Base-by-base conservation (phyloP, 352 stramenopile genomes). In the Globisporangium cederbergense region DNA sequence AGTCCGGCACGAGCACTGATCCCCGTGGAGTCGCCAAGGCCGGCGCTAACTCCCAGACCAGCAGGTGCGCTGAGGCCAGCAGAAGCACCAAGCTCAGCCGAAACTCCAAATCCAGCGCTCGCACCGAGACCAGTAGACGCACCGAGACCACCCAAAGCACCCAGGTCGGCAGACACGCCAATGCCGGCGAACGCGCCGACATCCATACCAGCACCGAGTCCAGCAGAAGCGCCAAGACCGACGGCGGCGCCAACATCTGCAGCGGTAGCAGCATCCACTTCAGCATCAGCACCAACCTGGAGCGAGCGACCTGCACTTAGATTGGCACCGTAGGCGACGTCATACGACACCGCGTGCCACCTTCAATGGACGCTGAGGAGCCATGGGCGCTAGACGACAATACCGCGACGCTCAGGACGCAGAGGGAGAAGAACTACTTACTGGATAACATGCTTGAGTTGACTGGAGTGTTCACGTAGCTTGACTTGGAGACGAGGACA, bases 401-500 rank as follows among this genome's bases (percentile, higher is more conserved):
- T 2, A 58, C 30, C 20, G 51, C 51, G 51, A 45, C 51, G n/a
- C 51, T 58, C 11, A 58, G 51, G 18, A 43, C 30, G 28, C 51
- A 58, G 6, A 58, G 14, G 14, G 28, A 36, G 28, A 57, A 22
- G 25, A 57, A 42, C 7, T 40, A 30, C 25, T 57, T 57, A 16
- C 51, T 57, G 9, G 51, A 57, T 28, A 57, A 43, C 51, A 57
- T 57, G 43, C 51, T 57, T 40, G 51, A 57, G 25, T 56, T 56
- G 50, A 25, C 32, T 38, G 32, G 32, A 2, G 10, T 51, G 18
- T 43, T 11, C 38, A 30, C 45, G 20, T 51, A n/a, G n/a, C 4
- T 51, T 51, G 46, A 51, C 46, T 51, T 25, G 22, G 22, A 25
- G 22, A 25, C 22, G 22, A 25, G 22, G 22, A 25, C 22, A 25